Evolutionary conservation across 2,329 filamentous ascomycete genomes (phyloP).

Genomic region (Pleurostoma richardsiae): DNA sequence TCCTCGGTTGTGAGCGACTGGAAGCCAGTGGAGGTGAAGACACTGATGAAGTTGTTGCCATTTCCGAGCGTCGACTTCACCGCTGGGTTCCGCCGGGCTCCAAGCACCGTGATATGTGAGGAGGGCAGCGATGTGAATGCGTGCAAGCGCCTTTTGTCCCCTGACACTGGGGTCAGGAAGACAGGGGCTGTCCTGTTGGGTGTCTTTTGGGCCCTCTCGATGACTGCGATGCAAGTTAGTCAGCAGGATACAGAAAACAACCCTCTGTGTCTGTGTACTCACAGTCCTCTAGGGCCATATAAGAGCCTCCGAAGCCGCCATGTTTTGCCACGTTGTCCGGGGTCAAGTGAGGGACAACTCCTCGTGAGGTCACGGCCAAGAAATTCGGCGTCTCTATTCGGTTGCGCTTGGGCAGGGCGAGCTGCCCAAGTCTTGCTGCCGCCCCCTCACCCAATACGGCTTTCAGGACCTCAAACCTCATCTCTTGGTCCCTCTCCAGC

Average conservation of each 20-base stretch:
- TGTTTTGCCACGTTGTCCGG: slow-evolving; percentile 72
- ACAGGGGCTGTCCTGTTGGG: slow-evolving; percentile 42
- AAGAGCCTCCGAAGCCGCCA: slow-evolving; percentile 63
- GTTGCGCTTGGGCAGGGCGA: slow-evolving; percentile 57
- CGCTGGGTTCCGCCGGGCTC: slow-evolving; percentile 71
- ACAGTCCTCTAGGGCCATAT: slow-evolving; percentile 92
- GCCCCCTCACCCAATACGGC: slow-evolving; percentile 29
- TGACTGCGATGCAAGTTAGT: slow-evolving; percentile 33
- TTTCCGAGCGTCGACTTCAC: slow-evolving; percentile 68
- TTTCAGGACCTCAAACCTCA: slow-evolving; percentile 43
- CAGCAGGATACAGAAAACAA: no score
- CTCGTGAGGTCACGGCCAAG: slow-evolving; percentile 75
- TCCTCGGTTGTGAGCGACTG: slow-evolving; percentile 61
- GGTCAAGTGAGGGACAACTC: slow-evolving; percentile 80
- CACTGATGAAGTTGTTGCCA: slow-evolving; percentile 63
- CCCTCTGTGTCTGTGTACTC: slow-evolving; percentile 26
- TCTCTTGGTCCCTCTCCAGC: slow-evolving; percentile 9
- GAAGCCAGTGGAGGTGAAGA: slow-evolving; percentile 87
- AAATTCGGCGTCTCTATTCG: slow-evolving; percentile 80
- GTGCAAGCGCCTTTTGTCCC: slow-evolving; percentile 56
- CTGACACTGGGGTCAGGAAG: slow-evolving; percentile 29
- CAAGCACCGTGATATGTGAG: slow-evolving; percentile 64
- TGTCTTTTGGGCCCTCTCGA: slow-evolving; percentile 39
- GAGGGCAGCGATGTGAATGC: slow-evolving; percentile 70
- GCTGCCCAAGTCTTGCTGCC: slow-evolving; percentile 60